These are phyloP conservation scores for Plenodomus tracheiphilus DNA, from an alignment of 2,329 filamentous ascomycete genomes.

Conservation along the genomic window DNA sequence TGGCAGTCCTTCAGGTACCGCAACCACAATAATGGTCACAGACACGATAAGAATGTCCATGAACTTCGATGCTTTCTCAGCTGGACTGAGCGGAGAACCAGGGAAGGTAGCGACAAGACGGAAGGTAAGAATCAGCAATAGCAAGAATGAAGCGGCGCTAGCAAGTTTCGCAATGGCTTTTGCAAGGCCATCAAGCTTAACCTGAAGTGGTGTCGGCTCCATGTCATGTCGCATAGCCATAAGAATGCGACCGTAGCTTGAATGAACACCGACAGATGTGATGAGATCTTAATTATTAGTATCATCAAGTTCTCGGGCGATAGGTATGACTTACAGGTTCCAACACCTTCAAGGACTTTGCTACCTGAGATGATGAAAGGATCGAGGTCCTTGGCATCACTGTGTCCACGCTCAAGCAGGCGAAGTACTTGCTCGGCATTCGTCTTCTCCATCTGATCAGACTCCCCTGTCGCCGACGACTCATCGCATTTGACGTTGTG, in stretches of 20 bases:
- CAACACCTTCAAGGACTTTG: slow-evolving; percentile 74
- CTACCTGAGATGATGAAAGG: slow-evolving; percentile 86
- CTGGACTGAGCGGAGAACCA: slow-evolving; percentile 56
- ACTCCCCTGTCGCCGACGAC: slow-evolving; percentile 72
- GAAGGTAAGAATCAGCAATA: slow-evolving; percentile 61
- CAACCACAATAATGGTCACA: slow-evolving; percentile 69
- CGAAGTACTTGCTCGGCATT: slow-evolving; percentile 66
- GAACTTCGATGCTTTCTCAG: slow-evolving; percentile 74
- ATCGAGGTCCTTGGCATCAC: slow-evolving; percentile 67
- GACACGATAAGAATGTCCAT: slow-evolving; percentile 67
- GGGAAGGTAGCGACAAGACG: slow-evolving; percentile 40
- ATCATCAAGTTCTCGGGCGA: neutral
- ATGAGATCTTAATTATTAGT: slow-evolving; percentile 53
- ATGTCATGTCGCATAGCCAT: slow-evolving; percentile 76
- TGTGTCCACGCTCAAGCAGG: slow-evolving; percentile 62
- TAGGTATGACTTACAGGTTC: slow-evolving; percentile 57
- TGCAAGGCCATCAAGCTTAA: slow-evolving; percentile 74
- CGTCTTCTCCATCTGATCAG: slow-evolving; percentile 69
- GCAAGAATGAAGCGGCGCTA: slow-evolving; percentile 73
- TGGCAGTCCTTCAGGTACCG: slow-evolving; percentile 68
- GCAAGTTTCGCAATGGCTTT: slow-evolving; percentile 79
- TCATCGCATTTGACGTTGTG: slow-evolving; percentile 71
- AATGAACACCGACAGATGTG: slow-evolving; percentile 73
- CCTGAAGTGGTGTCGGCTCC: slow-evolving; percentile 76
- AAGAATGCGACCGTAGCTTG: slow-evolving; percentile 74